Evolutionary conservation across 805 yeast species (phyloP), one percentile per base, ranked within the genome.

Genomic region (Kodamaea neixiangensis): DNA sequence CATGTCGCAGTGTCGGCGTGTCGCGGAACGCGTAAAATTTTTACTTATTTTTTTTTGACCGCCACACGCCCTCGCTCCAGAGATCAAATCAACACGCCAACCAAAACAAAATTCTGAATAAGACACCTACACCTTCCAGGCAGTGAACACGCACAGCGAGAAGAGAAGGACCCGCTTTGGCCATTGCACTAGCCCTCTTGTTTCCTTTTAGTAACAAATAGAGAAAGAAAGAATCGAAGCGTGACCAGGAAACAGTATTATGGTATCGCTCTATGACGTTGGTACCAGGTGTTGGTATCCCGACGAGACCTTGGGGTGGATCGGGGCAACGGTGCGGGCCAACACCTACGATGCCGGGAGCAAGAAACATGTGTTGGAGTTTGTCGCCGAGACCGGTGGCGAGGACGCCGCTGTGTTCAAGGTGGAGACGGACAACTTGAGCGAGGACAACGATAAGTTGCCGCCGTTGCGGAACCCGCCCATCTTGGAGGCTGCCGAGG

Each of bases 381-480:
- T 87, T 48, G 75, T 72, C 10, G 61, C 80, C n/a, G 91, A 84
- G 54, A 35, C 22, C 18, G 46, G 38, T 6, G 51, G 47, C 29
- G 39, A 44, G 2, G 39, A 44, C 17, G 65, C 73, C 47, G 69
- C 68, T 40, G 70, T 73, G 1, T 70, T 79, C 40, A 72, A 76
- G 9, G 68, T 85, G 14, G 83, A 77, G 37, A 72, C 86, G 2
- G 76, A 67, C 49, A 60, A 65, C 58, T 62, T 83, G 56, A 71
- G 73, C 57, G 85, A 80, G 55, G 79, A 79, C 45, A 80, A 84
- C 49, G 66, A 74, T 3, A 79, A 79, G 48, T 75, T 89, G 49
- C 96, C 97, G 3, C 82, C 90, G 29, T 78, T 92, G 65, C 81
- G 97, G 66, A 93, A 93, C 66, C 97, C 97, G 47, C 94, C 96